Evolutionary conservation across 345 rosid species (phyloP).

Genomic region (Salix viminalis): DNA sequence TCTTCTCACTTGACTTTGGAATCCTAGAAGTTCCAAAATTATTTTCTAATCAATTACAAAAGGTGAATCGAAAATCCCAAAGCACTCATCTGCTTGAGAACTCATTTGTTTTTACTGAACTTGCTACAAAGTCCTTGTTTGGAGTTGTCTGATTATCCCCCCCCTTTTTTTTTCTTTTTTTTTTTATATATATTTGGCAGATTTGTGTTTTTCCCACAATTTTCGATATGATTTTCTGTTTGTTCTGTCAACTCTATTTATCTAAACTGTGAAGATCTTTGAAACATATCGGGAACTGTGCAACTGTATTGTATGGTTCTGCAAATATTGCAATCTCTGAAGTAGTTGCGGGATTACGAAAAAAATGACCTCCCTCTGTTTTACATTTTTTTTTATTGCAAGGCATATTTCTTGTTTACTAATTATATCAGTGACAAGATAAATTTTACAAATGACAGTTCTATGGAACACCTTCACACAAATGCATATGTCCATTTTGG

Average conservation of each 20-base stretch:
- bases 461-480: not conserved
- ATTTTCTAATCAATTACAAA: not conserved
- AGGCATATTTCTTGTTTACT: not conserved
- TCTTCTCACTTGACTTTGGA: not conserved
- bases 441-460: not conserved
- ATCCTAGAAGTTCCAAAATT: not conserved
- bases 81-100: not conserved
- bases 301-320: not conserved
- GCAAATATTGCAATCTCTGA: not conserved
- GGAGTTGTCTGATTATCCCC: not conserved
- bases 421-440: not conserved
- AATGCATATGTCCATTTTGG: not conserved
- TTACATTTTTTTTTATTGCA: not conserved
- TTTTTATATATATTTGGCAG: too few species aligned
- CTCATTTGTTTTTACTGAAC: not conserved
- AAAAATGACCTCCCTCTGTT: not conserved
- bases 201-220: not conserved
- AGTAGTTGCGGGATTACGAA: not conserved
- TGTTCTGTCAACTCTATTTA: not conserved
- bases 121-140: not conserved
- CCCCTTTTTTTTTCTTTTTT: accelerated
- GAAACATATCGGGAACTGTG: not conserved
- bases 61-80: not conserved
- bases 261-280: not conserved
- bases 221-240: not conserved